Conservation (phyloP, 2,329 filamentous ascomycete species). For the Berkeleyomyces basicola region DNA sequence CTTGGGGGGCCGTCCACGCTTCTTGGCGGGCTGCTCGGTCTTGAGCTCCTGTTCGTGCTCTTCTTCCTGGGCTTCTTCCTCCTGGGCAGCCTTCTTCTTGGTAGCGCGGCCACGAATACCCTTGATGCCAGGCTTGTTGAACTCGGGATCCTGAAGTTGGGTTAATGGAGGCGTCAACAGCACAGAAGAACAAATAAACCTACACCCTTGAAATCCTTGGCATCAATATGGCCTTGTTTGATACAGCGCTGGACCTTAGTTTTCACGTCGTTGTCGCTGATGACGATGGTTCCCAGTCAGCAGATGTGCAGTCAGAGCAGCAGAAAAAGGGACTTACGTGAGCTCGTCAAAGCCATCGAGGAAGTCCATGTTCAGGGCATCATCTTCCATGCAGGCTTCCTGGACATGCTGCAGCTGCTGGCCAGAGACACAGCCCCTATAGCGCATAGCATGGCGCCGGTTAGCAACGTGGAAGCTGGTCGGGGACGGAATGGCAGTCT, state of each 20-base stretch:
- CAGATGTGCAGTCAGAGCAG: slow-evolving; percentile 8
- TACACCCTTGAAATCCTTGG: slow-evolving; percentile 81
- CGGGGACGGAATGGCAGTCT: slow-evolving; percentile 16
- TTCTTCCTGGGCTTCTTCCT: slow-evolving; percentile 17
- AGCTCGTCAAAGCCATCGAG: slow-evolving; percentile 75
- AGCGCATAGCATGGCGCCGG: neutral
- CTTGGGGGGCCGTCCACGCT: slow-evolving; percentile 9
- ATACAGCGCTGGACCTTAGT: slow-evolving; percentile 59
- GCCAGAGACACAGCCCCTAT: slow-evolving; percentile 79
- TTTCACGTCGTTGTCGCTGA: slow-evolving; percentile 42
- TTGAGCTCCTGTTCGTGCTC: slow-evolving; percentile 20
- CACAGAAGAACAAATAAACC: slow-evolving; percentile 22
- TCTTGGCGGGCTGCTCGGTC: slow-evolving; percentile 8
- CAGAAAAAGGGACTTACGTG: slow-evolving; percentile 22
- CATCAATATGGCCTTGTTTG: slow-evolving; percentile 61
- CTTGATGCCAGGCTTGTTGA: slow-evolving; percentile 50
- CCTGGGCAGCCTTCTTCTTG: slow-evolving; percentile 18
- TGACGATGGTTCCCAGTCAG: slow-evolving; percentile 15
- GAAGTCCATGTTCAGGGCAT: slow-evolving; percentile 41
- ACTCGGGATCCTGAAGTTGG: slow-evolving; percentile 47
- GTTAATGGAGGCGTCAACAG: slow-evolving; percentile 4
- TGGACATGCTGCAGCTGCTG: slow-evolving; percentile 50
- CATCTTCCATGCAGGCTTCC: slow-evolving; percentile 33
- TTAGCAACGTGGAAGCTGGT: neutral
- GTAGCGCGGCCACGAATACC: slow-evolving; percentile 37